These are phyloP conservation scores for Trichosporon faecale DNA, from an alignment of 1,284 basidiomycete genomes.

Conservation along the genomic window DNA sequence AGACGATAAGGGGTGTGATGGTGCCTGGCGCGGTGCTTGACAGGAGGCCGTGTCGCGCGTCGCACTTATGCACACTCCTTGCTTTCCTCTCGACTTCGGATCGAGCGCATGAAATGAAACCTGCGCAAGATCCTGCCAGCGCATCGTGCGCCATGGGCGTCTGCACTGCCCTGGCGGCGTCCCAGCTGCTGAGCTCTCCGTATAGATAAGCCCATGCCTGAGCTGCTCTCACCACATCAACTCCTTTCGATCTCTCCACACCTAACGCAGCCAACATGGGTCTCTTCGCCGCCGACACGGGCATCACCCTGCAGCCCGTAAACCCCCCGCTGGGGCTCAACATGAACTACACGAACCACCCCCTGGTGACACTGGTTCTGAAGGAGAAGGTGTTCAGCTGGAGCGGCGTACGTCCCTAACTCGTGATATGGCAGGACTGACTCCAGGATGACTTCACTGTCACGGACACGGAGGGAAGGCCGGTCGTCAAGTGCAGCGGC, in stretches of 20 bases:
- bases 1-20: not conserved
- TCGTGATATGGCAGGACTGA: too few relatives aligned
- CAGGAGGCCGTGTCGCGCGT: not conserved
- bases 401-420: constrained; percentile 35
- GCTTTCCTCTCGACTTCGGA: too few relatives aligned
- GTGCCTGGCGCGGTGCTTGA: not conserved
- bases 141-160: not conserved
- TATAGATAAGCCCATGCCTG: not conserved
- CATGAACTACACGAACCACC: not conserved
- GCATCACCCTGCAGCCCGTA: constrained; percentile 13
- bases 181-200: too few relatives aligned
- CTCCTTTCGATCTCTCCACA: not conserved
- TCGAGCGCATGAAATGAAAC: too few relatives aligned
- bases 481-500: constrained; percentile 40
- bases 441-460: constrained; percentile 43
- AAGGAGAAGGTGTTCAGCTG: constrained; percentile 27
- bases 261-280: constrained; percentile 28
- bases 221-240: not conserved
- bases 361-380: constrained; percentile 1
- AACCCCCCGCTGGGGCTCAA: constrained; percentile 8
- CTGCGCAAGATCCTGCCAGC: too few relatives aligned
- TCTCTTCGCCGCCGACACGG: constrained; percentile 32
- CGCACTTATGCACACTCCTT: too few relatives aligned
- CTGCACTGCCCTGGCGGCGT: not conserved
- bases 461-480: constrained; percentile 40